Percentiles rank a stretch among this genome's conserved stretches.
Evolutionary conservation across 345 rosid species (phyloP).

Genomic region (Brassica juncea): DNA sequence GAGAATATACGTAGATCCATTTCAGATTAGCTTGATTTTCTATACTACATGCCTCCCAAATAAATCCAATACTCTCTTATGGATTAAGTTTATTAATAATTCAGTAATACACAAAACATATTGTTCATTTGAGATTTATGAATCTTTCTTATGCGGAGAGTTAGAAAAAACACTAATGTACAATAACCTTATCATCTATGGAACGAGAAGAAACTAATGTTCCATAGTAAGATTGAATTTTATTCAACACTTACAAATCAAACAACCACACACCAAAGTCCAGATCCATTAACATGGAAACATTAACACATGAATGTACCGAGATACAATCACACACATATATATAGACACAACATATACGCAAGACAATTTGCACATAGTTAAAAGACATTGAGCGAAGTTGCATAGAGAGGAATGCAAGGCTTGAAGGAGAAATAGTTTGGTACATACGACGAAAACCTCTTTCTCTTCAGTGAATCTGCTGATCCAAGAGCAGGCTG

Average conservation of each 20-base stretch:
- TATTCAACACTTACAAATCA: conserved; percentile 23
- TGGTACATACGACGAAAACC: conserved; percentile 56
- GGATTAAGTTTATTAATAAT: not conserved
- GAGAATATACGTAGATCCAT: not conserved
- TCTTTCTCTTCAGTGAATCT: conserved; percentile 48
- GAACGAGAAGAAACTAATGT: conserved; percentile 23
- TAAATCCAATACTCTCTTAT: not conserved
- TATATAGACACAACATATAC: not conserved
- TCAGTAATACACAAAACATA: not conserved
- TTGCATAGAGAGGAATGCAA: conserved; percentile 51
- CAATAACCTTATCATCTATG: conserved; percentile 17
- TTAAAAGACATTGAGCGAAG: conserved; percentile 63
- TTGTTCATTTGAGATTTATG: not conserved
- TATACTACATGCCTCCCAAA: not conserved
- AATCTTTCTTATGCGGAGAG: not conserved
- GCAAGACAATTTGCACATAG: conserved; percentile 12
- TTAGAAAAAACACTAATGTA: not conserved
- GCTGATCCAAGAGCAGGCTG: conserved; percentile 63
- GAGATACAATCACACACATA: not conserved
- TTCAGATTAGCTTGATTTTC: not conserved
- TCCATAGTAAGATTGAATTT: conserved; percentile 25
- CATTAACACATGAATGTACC: conserved; percentile 24
- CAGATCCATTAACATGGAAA: conserved; percentile 19
- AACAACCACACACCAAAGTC: conserved; percentile 30
- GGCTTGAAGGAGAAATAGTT: conserved; percentile 67